Base-by-base conservation (phyloP, 2,329 filamentous ascomycete genomes). In the Onygenales sp. region DNA sequence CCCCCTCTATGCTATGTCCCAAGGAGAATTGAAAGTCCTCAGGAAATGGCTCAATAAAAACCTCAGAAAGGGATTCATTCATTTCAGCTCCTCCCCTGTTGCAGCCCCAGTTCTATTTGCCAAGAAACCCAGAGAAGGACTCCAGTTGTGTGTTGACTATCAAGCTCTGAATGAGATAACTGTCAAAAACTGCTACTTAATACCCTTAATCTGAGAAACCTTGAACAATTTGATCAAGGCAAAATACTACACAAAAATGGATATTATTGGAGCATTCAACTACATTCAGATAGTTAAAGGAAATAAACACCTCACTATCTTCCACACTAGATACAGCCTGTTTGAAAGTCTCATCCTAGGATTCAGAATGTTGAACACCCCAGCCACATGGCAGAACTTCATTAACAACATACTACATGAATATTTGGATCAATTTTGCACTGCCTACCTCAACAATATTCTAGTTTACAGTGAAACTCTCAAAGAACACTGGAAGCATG, bases 141-240 rank as follows among this genome's bases (percentile, higher is more conserved):
- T 70, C 68, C 45, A n/a, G 56, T 32, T 43, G 17, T 17, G 17
- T 17, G 17, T 17, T 2, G 2, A 17, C 17, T 17, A 17, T 0
- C 2, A 2, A 2, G 50, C 1, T 17, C 48, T 70, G 35, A 70
- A 70, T 50, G 21, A 43, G 3, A 57, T 69, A 27, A 70, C 58
- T 1, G 51, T 60, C 21, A 70, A 71, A 50, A 60, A 69, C 54
- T 31, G 53, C 2, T 64, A 65, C 41, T 57, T 53, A 0, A 21
- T 70, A 14, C 59, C 53, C 0, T 48, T 67, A 17, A 65, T 68
- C 36, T 50, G 47, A 2, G 55, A 69, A 50, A 58, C 58, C 0
- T 39, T 64, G 17, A 55, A 66, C 32, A n/a, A 47, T 1, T 13
- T 68, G 10, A 42, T 14, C 10, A 14, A 45, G 6, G 48, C 54